Evolutionary conservation across 2,329 filamentous ascomycete genomes (phyloP).

Genomic region (Phialophora macrospora): DNA sequence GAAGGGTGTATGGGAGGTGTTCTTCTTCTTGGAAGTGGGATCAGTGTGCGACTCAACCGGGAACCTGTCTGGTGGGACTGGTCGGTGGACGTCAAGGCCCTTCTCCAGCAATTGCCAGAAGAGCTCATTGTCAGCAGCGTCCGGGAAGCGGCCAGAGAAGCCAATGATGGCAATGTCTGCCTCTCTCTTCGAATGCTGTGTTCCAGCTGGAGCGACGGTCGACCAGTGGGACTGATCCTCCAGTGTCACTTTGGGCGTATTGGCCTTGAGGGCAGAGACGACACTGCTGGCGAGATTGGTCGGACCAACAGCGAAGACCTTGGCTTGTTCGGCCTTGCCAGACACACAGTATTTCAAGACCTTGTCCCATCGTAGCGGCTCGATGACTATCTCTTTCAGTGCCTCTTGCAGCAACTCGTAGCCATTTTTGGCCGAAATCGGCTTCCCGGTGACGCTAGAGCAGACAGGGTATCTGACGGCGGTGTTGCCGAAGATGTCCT

Average conservation of each 20-base stretch:
- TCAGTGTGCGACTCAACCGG: conserved; percentile 73
- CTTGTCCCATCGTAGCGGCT: conserved; percentile 50
- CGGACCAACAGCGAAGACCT: conserved; percentile 56
- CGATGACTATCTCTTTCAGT: conserved; percentile 47
- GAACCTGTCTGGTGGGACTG: conserved; percentile 70
- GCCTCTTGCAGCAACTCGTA: conserved; percentile 44
- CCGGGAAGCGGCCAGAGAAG: conserved; percentile 77
- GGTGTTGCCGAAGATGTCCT: conserved; percentile 41
- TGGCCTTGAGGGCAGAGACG: conserved; percentile 58
- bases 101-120: conserved; percentile 77
- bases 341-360: conserved; percentile 42
- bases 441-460: conserved; percentile 47
- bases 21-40: conserved; percentile 71
- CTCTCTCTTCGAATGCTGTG: conserved; percentile 52
- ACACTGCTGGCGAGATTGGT: conserved; percentile 61
- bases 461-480: conserved; percentile 45
- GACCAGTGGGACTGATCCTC: conserved; percentile 51
- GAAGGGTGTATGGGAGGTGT: conserved; percentile 76
- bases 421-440: conserved; percentile 42
- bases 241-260: conserved; percentile 36
- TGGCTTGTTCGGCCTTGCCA: conserved; percentile 39
- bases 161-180: conserved; percentile 85
- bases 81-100: conserved; percentile 71
- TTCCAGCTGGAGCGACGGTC: conserved; percentile 37
- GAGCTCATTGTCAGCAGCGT: conserved; percentile 70